A percentile compares a stretch with the other conserved stretches of the same genome.
Evolutionary conservation across 2,329 filamentous ascomycete species (phyloP).

Genomic region (Kalmusia sp.): DNA sequence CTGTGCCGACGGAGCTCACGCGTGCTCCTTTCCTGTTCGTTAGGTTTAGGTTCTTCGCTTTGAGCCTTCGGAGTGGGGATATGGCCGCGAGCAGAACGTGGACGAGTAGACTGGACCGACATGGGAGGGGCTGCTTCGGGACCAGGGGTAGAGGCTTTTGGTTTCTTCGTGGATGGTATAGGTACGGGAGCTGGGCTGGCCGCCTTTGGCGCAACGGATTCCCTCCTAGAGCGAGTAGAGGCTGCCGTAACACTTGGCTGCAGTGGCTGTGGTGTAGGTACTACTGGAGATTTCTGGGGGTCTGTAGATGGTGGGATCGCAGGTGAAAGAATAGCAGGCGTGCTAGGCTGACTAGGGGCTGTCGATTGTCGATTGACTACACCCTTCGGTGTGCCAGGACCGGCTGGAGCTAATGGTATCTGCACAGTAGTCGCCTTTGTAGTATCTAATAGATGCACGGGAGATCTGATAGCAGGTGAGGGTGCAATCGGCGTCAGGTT

Average conservation of each 20-base stretch:
- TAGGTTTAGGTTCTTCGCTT: slow-evolving; percentile 54
- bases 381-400: slow-evolving; percentile 40
- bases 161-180: slow-evolving; percentile 23
- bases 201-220: slow-evolving; percentile 38
- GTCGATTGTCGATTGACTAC: slow-evolving; percentile 11
- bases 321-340: slow-evolving; percentile 25
- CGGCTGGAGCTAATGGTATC: slow-evolving; percentile 55
- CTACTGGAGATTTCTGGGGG: slow-evolving; percentile 18
- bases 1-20: slow-evolving; percentile 54
- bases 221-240: slow-evolving; percentile 43
- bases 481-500: slow-evolving; percentile 15
- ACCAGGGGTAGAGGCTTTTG: slow-evolving; percentile 25
- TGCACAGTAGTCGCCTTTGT: slow-evolving; percentile 36
- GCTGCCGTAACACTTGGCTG: slow-evolving; percentile 34
- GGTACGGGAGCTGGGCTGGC: slow-evolving; percentile 27
- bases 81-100: slow-evolving; percentile 49
- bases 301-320: slow-evolving; percentile 23
- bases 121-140: slow-evolving; percentile 21
- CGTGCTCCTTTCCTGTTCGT: slow-evolving; percentile 42
- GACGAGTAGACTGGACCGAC: slow-evolving; percentile 26
- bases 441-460: slow-evolving; percentile 21
- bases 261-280: slow-evolving; percentile 13
- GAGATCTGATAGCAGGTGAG: slow-evolving; percentile 22
- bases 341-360: slow-evolving; percentile 19
- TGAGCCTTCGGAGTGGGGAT: slow-evolving; percentile 53